phyloP scores from a whole-genome alignment of 768 basidiomycete genomes.

The Tylopilus sp. region DNA sequence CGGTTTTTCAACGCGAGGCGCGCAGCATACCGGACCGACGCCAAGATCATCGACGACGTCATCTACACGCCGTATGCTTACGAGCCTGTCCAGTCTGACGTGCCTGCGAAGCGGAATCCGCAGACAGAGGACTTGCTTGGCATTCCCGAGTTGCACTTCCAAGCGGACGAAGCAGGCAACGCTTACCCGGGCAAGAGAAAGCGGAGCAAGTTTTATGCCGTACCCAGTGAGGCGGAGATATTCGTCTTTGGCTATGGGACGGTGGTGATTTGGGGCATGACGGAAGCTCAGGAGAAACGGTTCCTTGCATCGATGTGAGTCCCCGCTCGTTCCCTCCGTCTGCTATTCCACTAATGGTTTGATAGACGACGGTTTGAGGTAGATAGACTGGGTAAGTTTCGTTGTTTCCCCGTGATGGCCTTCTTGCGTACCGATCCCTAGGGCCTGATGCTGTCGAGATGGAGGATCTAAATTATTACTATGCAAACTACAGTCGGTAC shows the following conservation, averaged over 20 bases:
- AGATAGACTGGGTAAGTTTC: constrained; percentile 68
- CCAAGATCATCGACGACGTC: constrained; percentile 87
- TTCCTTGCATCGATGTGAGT: constrained; percentile 87
- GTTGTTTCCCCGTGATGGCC: neutral
- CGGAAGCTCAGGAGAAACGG: constrained; percentile 85
- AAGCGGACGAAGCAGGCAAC: constrained; percentile 28
- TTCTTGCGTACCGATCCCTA: constrained; percentile 30
- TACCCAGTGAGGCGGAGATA: constrained; percentile 76
- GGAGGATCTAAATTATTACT: constrained; percentile 97
- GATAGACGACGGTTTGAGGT: constrained; percentile 90
- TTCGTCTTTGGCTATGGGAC: constrained; percentile 94
- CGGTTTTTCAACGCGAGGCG: constrained; percentile 87
- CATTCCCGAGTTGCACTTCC: constrained; percentile 57
- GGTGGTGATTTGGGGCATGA: constrained; percentile 98
- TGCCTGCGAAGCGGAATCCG: constrained; percentile 30
- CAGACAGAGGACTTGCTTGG: constrained; percentile 72
- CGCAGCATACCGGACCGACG: constrained; percentile 78
- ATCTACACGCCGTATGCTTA: constrained; percentile 92
- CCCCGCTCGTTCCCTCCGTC: constrained; percentile 10
- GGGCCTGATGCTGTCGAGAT: constrained; percentile 89
- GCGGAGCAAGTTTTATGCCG: constrained; percentile 64
- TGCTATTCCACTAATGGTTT: constrained; percentile 1
- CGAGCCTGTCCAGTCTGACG: constrained; percentile 44
- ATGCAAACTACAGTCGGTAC: constrained; percentile 93
- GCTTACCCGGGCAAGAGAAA: constrained; percentile 42